Evolutionary conservation across 805 yeast genomes (phyloP).

Genomic region (Teunomyces lycoperdinae): DNA sequence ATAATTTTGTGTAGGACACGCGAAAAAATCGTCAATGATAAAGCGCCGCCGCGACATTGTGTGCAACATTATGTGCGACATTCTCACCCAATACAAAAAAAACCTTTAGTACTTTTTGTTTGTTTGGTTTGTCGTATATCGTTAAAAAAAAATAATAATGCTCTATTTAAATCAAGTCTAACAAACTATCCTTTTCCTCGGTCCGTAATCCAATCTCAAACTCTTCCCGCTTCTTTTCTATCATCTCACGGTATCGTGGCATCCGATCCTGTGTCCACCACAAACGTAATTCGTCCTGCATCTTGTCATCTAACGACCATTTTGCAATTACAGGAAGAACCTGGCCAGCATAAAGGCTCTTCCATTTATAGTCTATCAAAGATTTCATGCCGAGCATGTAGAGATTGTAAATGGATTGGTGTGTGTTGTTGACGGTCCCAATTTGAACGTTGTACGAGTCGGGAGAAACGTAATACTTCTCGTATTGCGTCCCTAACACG

Average conservation of each 20-base stretch:
- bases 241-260: constrained; percentile 19
- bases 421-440: constrained; percentile 4
- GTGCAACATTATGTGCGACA: background rate
- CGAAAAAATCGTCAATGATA: background rate
- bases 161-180: constrained; percentile 25
- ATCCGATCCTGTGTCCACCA: constrained; percentile 20
- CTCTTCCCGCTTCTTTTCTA: constrained; percentile 23
- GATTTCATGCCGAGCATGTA: constrained; percentile 21
- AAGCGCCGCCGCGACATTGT: background rate
- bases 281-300: constrained; percentile 20
- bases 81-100: background rate
- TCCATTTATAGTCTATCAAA: constrained; percentile 28
- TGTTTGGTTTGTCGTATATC: too few species aligned
- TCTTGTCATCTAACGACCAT: constrained; percentile 33
- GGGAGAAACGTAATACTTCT: constrained; percentile 10
- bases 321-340: constrained; percentile 29
- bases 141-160: background rate
- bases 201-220: constrained; percentile 20
- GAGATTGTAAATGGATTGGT: constrained; percentile 11
- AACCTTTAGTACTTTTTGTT: too few species aligned
- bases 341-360: constrained; percentile 24
- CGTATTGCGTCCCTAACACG: constrained; percentile 11
- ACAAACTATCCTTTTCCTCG: constrained; percentile 26
- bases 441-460: constrained; percentile 18
- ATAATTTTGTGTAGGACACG: constrained; percentile 3